These are phyloP conservation scores for Phaeosphaeriaceae sp. DNA, from an alignment of 2,329 filamentous ascomycete genomes.

Conservation along the genomic window DNA sequence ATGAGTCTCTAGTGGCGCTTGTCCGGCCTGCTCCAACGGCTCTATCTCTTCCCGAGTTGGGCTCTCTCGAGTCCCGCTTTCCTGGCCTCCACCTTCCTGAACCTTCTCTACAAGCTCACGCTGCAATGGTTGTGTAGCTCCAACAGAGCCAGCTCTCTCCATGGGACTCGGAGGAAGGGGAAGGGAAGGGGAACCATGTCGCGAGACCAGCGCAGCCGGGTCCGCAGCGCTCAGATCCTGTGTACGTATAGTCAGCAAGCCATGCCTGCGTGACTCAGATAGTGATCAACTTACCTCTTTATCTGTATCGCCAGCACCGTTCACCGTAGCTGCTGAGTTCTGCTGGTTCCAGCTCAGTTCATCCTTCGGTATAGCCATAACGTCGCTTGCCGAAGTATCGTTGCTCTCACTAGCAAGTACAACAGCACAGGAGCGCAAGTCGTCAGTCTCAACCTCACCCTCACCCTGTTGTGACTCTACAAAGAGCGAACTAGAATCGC, in stretches of 20 bases:
- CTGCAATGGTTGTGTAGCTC: neutral
- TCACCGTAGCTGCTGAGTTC: slow-evolving; percentile 3
- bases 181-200: slow-evolving; percentile 3
- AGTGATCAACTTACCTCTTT: slow-evolving; percentile 4
- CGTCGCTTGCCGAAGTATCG: slow-evolving; percentile 1
- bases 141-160: slow-evolving; percentile 4
- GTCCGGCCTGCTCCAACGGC: slow-evolving; percentile 2
- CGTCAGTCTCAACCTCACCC: slow-evolving; percentile 2
- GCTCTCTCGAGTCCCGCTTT: slow-evolving; percentile 1
- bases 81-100: slow-evolving; percentile 2
- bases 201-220: slow-evolving; percentile 1
- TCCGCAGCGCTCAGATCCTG: slow-evolving; percentile 4
- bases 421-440: slow-evolving; percentile 3
- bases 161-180: slow-evolving; percentile 2
- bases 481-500: slow-evolving; percentile 6
- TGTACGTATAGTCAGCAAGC: slow-evolving; percentile 6
- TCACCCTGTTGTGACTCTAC: slow-evolving; percentile 3
- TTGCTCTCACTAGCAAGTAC: slow-evolving; percentile 4
- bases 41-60: slow-evolving; percentile 4
- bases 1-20: slow-evolving; percentile 2
- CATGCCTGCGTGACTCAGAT: slow-evolving; percentile 4
- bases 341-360: slow-evolving; percentile 4
- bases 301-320: slow-evolving; percentile 7
- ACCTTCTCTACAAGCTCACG: slow-evolving; percentile 2
- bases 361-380: slow-evolving; percentile 5